These are phyloP conservation scores for Penicillium steckii DNA, from an alignment of 495 filamentous ascomycete species.

Conservation along the genomic window DNA sequence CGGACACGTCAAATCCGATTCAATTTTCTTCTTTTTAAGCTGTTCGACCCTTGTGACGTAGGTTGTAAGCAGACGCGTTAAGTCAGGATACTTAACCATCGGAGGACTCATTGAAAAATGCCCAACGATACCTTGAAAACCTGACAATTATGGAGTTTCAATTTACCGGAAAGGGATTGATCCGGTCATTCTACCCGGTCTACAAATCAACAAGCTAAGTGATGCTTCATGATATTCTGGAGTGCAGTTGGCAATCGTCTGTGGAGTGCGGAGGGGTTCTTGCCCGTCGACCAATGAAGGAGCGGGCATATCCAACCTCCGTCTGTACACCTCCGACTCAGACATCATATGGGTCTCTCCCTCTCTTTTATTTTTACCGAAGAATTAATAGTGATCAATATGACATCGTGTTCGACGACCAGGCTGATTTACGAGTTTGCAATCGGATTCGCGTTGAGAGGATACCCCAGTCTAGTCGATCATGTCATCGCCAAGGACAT, in stretches of 20 bases:
- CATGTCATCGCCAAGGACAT: slow-evolving; percentile 2
- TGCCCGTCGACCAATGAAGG: slow-evolving; percentile 14
- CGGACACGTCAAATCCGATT: slow-evolving; percentile 27
- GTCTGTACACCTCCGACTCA: not conserved
- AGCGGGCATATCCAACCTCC: slow-evolving; percentile 17
- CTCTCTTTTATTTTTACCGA: not conserved
- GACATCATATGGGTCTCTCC: too few relatives aligned
- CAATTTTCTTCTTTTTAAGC: slow-evolving; percentile 15
- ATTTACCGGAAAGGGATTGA: too few relatives aligned
- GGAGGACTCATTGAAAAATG: not conserved
- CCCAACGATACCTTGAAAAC: too few relatives aligned
- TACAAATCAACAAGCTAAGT: too few relatives aligned
- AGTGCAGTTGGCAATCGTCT: not conserved
- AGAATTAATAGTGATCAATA: too few relatives aligned
- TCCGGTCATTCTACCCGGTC: too few relatives aligned
- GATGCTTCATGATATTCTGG: not conserved
- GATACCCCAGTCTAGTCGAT: not conserved
- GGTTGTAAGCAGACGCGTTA: not conserved
- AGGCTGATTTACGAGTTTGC: too few relatives aligned
- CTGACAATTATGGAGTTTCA: too few relatives aligned
- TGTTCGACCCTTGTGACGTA: slow-evolving; percentile 4
- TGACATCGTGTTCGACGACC: too few relatives aligned
- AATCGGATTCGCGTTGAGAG: too few relatives aligned
- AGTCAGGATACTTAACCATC: too few relatives aligned
- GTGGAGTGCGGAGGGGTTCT: slow-evolving; percentile 3